phyloP scores from a whole-genome alignment of 371 early-diverging fungal genomes.

The Rhizomucor miehei region DNA sequence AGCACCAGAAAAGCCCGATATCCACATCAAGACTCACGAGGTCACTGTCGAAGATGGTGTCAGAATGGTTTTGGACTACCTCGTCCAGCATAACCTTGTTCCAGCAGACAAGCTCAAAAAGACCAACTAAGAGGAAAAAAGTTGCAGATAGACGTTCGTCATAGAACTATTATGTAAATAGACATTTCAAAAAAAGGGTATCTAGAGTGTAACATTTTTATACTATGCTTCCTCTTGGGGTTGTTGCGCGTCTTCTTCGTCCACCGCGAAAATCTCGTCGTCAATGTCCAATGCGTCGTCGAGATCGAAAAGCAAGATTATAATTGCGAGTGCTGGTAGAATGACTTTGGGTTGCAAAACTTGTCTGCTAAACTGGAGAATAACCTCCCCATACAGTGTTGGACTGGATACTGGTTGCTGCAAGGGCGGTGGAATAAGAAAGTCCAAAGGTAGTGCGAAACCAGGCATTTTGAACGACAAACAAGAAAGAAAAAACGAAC shows the following conservation, averaged over 20 bases:
- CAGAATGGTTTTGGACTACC: slow-evolving; percentile 39
- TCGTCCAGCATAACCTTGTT: slow-evolving; percentile 29
- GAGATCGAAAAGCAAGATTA: slow-evolving; percentile 42
- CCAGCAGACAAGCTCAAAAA: slow-evolving; percentile 20
- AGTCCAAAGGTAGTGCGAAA: slow-evolving; percentile 5
- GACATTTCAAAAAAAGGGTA: no score
- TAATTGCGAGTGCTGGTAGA: slow-evolving; percentile 34
- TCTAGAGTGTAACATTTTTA: no score
- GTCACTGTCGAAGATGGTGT: slow-evolving; percentile 70
- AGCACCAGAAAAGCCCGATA: slow-evolving; percentile 78
- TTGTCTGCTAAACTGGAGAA: slow-evolving; percentile 37
- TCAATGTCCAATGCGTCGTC: slow-evolving; percentile 42
- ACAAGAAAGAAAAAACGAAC: neutral
- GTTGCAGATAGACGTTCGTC: no score
- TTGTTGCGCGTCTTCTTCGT: slow-evolving; percentile 10
- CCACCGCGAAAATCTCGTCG: slow-evolving; percentile 22
- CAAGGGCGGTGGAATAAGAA: slow-evolving; percentile 5
- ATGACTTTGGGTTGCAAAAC: slow-evolving; percentile 37
- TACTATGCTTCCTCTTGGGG: neutral
- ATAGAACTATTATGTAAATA: no score
- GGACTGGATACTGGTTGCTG: slow-evolving; percentile 9
- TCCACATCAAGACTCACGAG: slow-evolving; percentile 80
- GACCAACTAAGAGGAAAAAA: slow-evolving; percentile 1
- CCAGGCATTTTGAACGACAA: neutral
- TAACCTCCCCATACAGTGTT: slow-evolving; percentile 28